Evolutionary conservation across 2,329 filamentous ascomycete genomes (phyloP).

Genomic region (Aschersonia sp.): DNA sequence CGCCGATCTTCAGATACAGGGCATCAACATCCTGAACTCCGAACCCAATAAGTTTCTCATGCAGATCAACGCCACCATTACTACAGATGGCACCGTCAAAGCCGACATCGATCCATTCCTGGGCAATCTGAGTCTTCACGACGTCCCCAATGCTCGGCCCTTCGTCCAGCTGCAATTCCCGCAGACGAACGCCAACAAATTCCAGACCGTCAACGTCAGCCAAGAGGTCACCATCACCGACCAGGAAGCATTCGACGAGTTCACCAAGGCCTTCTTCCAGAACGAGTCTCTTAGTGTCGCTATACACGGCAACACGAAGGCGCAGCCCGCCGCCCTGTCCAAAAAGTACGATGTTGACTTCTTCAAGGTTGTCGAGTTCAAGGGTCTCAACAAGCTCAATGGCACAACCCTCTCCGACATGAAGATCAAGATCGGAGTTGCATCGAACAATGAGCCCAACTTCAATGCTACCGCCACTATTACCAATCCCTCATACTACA

Average conservation of each 20-base stretch:
- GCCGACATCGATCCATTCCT: slow-evolving; percentile 35
- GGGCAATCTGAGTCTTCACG: slow-evolving; percentile 40
- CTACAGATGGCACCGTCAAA: slow-evolving; percentile 33
- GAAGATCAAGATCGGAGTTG: slow-evolving; percentile 4
- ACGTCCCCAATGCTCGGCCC: slow-evolving; percentile 27
- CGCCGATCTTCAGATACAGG: slow-evolving; percentile 35
- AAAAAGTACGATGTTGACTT: slow-evolving; percentile 36
- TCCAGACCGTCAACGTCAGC: slow-evolving; percentile 36
- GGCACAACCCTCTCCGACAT: slow-evolving; percentile 32
- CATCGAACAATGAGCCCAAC: slow-evolving; percentile 28
- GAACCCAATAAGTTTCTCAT: slow-evolving; percentile 30
- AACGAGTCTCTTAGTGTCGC: slow-evolving; percentile 35
- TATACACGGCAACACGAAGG: slow-evolving; percentile 35
- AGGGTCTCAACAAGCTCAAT: slow-evolving; percentile 38
- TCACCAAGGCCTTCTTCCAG: slow-evolving; percentile 39
- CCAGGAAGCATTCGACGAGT: slow-evolving; percentile 33
- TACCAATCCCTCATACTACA: slow-evolving; percentile 49
- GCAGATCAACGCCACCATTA: slow-evolving; percentile 41
- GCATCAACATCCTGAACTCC: slow-evolving; percentile 33
- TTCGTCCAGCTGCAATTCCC: slow-evolving; percentile 40
- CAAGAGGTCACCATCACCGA: slow-evolving; percentile 32
- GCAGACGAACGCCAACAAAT: slow-evolving; percentile 29
- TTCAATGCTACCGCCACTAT: slow-evolving; percentile 45
- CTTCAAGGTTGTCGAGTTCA: slow-evolving; percentile 37
- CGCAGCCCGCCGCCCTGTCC: slow-evolving; percentile 34